These are phyloP conservation scores for Monosporascus sp. DNA, from an alignment of 2,329 filamentous ascomycete species.

Conservation along the genomic window DNA sequence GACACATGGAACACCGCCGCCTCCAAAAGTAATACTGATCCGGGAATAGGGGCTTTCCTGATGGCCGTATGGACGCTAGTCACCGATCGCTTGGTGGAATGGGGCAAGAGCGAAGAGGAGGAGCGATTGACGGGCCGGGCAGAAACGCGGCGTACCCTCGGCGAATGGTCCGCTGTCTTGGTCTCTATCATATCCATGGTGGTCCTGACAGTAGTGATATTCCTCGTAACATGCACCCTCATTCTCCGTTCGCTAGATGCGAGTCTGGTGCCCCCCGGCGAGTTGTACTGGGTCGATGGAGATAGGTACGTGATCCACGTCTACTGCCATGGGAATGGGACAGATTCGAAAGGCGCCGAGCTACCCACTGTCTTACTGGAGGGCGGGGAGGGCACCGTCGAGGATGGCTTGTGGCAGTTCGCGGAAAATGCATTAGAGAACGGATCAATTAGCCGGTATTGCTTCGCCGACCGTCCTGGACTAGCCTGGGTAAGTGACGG, in stretches of 20 bases:
- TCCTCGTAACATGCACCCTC: slow-evolving; percentile 76
- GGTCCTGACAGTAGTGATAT: slow-evolving; percentile 60
- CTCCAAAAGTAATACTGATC: slow-evolving; percentile 7
- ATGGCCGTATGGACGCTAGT: slow-evolving; percentile 75
- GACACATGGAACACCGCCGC: not conserved
- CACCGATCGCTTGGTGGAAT: slow-evolving; percentile 77
- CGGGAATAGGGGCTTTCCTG: slow-evolving; percentile 58
- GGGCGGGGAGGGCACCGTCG: slow-evolving; percentile 73
- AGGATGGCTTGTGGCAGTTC: slow-evolving; percentile 74
- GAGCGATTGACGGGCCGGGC: slow-evolving; percentile 84
- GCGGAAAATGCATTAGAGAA: slow-evolving; percentile 71
- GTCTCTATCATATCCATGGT: slow-evolving; percentile 67
- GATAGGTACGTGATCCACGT: slow-evolving; percentile 85
- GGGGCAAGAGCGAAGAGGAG: slow-evolving; percentile 91
- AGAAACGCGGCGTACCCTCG: slow-evolving; percentile 75
- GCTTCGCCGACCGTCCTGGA: slow-evolving; percentile 91
- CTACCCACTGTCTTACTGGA: slow-evolving; percentile 83
- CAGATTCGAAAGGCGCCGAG: slow-evolving; percentile 47
- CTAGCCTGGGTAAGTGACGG: slow-evolving; percentile 61
- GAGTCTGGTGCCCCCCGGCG: slow-evolving; percentile 66
- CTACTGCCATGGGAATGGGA: slow-evolving; percentile 73
- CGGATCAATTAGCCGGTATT: slow-evolving; percentile 81
- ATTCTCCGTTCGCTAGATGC: slow-evolving; percentile 77
- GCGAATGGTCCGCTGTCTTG: slow-evolving; percentile 80
- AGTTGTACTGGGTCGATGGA: slow-evolving; percentile 74